Evolutionary conservation across 2,329 filamentous ascomycete species (phyloP), one percentile per base, ranked within the genome.

Genomic region (Apiospora saccharicola): DNA sequence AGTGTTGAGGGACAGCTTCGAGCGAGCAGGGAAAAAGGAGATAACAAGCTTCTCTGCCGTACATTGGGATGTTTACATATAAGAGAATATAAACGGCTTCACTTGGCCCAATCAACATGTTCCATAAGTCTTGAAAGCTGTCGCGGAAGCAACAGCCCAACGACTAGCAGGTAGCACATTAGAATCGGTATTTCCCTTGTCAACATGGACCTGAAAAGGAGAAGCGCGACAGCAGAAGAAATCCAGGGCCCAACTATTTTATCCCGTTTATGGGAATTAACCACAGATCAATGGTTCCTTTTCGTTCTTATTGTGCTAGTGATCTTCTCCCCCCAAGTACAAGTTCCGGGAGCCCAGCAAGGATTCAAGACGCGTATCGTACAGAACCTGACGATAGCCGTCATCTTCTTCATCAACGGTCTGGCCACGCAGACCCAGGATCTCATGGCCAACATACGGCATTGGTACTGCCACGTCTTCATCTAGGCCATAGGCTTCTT

Each of bases 401-500:
- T 57, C 34, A 70, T 57, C 22, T 57, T 70, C 47, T 44, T 70
- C 49, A 57, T 70, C 47, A 70, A 70, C 47, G 68, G 68, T 22
- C 12, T 43, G 5, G 37, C 68, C 37, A 57, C 14, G 4, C 34
- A 12, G 4, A 57, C 34, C 46, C 19, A 30, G 12, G 47, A 49
- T 12, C 68, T 70, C 47, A 30, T 37, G 19, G 30, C 49, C 19
- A 70, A 37, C n/a, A 10, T 70, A 14, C 22, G 49, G 10, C 19
- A n/a, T 37, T 70, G 34, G 68, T 47, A 47, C 12, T 70, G 46
- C 47, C 68, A 57, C 49, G 4, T 70, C 22, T 57, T 44, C n/a
- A 30, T 41, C 68, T 47, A 70, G 49, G n/a, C 14, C 22, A 44
- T 57, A 47, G 22, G 46, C 5, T 70, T 57, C 34, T 24, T 16